Base-by-base conservation (phyloP, 805 yeast genomes). In the Metschnikowia santaceciliae region DNA sequence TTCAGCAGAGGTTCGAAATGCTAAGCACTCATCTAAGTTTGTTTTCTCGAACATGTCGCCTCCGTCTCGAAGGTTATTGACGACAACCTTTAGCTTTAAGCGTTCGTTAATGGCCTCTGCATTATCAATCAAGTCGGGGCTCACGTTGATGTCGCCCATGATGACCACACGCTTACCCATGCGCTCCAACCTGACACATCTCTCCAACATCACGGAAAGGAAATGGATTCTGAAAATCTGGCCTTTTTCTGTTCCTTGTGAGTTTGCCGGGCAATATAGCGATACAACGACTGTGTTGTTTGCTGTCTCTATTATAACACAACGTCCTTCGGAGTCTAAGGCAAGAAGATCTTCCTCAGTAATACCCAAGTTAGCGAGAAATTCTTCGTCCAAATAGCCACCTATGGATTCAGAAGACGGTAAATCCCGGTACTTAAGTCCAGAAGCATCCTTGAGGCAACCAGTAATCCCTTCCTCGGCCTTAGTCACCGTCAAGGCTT, bases 401-500 rank as follows among this genome's bases (percentile, higher is more conserved):
- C 97, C 96, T 38, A 90, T 87, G 5, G 78, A 57, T 10, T 50
- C 46, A 0, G 32, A 22, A 15, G 35, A 42, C 7, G 54, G 55
- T 8, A 46, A 22, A 2, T 59, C 60, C n/a, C 53, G 39, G 43
- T 60, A 62, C 30, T 34, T 32, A 17, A n/a, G 23, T 3, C 54
- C 49, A 32, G 19, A 22, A 1, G 35, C 4, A 32, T 51, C 30
- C 19, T 37, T 41, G 34, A 82, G 62, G 53, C 71, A 68, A 0
- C 98, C 99, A 0, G 97, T 86, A 6, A 94, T 72, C 0, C 99
- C 99, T 66, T 92, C 96, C 63, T 94, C 98, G 0, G 91, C 97
- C 55, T 79, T 81, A 2, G 78, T 46, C 0, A 90, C 89, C 2
- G 75, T 68, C 23, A 90, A 62, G 2, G 75, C 63, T 17, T 64